Conservation (phyloP, 257 asterid species). For the Nicotiana obtusifolia region DNA sequence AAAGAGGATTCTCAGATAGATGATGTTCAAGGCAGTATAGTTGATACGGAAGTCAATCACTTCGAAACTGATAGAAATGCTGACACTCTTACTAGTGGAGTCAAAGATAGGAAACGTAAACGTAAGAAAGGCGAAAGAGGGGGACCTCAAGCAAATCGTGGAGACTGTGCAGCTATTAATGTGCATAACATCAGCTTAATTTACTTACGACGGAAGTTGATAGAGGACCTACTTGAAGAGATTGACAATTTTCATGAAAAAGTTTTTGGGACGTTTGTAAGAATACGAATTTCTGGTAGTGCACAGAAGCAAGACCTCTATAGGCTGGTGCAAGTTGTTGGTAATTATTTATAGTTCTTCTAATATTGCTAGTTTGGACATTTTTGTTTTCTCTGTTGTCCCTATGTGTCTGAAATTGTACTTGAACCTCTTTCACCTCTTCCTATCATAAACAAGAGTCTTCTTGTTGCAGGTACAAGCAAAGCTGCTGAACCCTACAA, state of each 20-base stretch:
- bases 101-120: constrained; percentile 68
- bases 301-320: constrained; percentile 91
- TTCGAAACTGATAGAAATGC: constrained; percentile 52
- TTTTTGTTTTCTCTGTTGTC: background rate
- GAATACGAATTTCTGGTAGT: constrained; percentile 84
- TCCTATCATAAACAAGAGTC: no score
- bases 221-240: constrained; percentile 96
- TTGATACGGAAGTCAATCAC: constrained; percentile 75
- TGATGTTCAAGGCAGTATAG: constrained; percentile 84
- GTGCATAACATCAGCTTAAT: constrained; percentile 84
- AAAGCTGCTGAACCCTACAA: constrained; percentile 79
- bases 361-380: background rate
- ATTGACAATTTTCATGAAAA: constrained; percentile 59
- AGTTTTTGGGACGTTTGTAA: constrained; percentile 84
- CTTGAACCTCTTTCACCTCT: background rate
- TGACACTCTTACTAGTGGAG: constrained; percentile 45
- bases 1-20: constrained; percentile 70
- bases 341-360: constrained; percentile 35
- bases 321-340: constrained; percentile 96
- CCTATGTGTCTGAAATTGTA: background rate
- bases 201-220: constrained; percentile 79
- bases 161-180: constrained; percentile 93
- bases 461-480: constrained; percentile 61
- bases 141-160: constrained; percentile 80
- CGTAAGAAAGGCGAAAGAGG: constrained; percentile 55